Evolutionary conservation across 2,329 filamentous ascomycete genomes (phyloP), one percentile per base, ranked within the genome.

Genomic region (Xylaria sp.): DNA sequence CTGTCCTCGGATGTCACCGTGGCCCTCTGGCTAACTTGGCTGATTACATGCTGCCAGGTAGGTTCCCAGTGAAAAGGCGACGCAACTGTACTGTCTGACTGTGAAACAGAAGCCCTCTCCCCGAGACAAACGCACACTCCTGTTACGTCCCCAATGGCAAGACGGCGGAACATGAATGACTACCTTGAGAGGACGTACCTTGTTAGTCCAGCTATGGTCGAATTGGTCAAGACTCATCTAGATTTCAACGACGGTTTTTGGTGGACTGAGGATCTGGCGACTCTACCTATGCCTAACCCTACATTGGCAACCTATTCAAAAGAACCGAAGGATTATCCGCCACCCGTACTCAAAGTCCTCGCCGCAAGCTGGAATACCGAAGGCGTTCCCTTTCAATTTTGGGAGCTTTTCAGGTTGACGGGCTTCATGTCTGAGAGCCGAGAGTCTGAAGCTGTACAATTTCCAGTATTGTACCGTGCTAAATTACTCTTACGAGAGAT

Each of bases 221-320:
- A 81, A n/a, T 76, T 83, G 67, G 83, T 85, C 18, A 82, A 82
- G 63, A 74, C 77, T 3, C 81, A 84, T 63, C 75, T 87, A 2
- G 87, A 89, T 73, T 88, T 86, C 65, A 81, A 85, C 39, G 87
- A 89, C 71, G 82, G 82, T 1, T 89, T 89, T 73, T 89, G 87
- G 87, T 87, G 85, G 84, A 85, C 84, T 18, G 85, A 87, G 57
- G 84, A 87, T 70, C 76, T 86, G 28, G 82, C 82, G 8, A 80
- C 75, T 55, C 70, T 82, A 44, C 80, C 82, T 12, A 79, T 80
- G 34, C 72, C 78, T 1, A 83, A 83, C 56, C 80, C 81, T 4
- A 78, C 80, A 3, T 68, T 80, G 10, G 78, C 82, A 3, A 78
- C 76, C 2, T 84, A 82, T 72, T 78, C 77, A 18, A 79, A 79